Base-by-base conservation (phyloP, 1,284 basidiomycete genomes). In the Tylopilus sp. region DNA sequence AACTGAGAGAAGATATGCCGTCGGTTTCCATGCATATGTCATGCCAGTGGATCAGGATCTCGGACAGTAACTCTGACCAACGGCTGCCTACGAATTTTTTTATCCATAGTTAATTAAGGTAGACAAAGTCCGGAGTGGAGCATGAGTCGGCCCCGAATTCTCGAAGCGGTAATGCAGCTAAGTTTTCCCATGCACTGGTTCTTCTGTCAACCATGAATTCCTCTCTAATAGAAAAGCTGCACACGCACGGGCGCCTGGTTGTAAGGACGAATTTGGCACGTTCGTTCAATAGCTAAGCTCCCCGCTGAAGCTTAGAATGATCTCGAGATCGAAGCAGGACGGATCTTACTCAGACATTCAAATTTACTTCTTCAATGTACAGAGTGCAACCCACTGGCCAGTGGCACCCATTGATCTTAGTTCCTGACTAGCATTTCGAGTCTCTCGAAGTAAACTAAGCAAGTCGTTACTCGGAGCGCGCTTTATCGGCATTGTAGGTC, bases 401-500 rank as follows among this genome's bases (percentile, higher is more conserved):
- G 77, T 79, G 71, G 58, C 62, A 58, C 70, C 61, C 65, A 69
- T 64, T 67, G 38, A 60, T 68, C 59, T 69, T 29, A 29, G 29
- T 29, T 6, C 29, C 29, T 29, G 29, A 6, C 6, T 6, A 29
- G 6, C 29, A 6, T 29, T 29, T 29, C 16, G 9, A 39, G 16
- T 41, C 81, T 87, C 54, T 83, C 83, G 66, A 86, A 82, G 83
- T 87, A 67, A 74, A 80, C 68, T 87, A 80, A 57, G 57, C 59
- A 41, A 57, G 55, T 68, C 36, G 58, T 68, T 67, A 68, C 62
- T 65, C 67, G 24, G 53, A 61, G 54, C 61, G 57, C 63, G 58
- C 62, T 55, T 68, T 64, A 72, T 72, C 60, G 62, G 70, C 76
- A 75, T 71, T 61, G 63, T 77, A 77, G 72, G 78, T 77, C 62